These are phyloP conservation scores for Piper betle DNA, from an alignment of 164 flowering plant genomes.

Conservation along the genomic window DNA sequence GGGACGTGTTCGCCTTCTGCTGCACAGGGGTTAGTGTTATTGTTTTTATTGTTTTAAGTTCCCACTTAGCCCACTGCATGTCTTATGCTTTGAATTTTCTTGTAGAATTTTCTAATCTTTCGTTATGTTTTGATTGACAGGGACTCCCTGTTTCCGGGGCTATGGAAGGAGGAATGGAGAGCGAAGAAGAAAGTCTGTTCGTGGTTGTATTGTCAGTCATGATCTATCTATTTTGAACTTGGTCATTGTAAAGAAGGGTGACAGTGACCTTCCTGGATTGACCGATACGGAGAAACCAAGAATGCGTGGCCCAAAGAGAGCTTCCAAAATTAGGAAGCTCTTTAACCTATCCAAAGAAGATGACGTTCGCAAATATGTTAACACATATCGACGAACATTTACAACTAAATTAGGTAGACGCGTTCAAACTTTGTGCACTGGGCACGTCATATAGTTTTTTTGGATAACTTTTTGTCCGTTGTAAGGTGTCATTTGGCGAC, in stretches of 20 bases:
- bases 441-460: background rate
- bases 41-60: no score
- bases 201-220: constrained; percentile 61
- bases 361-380: constrained; percentile 61
- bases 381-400: constrained; percentile 51
- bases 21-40: constrained; percentile 35
- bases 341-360: constrained; percentile 57
- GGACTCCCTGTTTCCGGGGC: constrained; percentile 66
- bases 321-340: constrained; percentile 55
- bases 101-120: background rate
- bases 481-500: background rate
- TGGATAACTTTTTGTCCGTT: background rate
- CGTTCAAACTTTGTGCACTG: no score
- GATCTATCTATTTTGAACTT: constrained; percentile 57
- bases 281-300: constrained; percentile 59
- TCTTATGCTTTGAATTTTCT: background rate
- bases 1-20: constrained; percentile 54
- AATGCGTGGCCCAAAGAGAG: constrained; percentile 68
- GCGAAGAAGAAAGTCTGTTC: constrained; percentile 57
- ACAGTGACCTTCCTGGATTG: constrained; percentile 52
- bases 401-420: constrained; percentile 39
- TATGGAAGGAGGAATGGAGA: constrained; percentile 57
- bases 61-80: background rate
- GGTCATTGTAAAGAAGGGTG: constrained; percentile 67
- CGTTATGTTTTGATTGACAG: constrained; percentile 9